Percentiles rank a stretch among this genome's conserved stretches.
phyloP scores from a whole-genome alignment of 2,329 filamentous ascomycete genomes.

The Microsporum ferrugineum region DNA sequence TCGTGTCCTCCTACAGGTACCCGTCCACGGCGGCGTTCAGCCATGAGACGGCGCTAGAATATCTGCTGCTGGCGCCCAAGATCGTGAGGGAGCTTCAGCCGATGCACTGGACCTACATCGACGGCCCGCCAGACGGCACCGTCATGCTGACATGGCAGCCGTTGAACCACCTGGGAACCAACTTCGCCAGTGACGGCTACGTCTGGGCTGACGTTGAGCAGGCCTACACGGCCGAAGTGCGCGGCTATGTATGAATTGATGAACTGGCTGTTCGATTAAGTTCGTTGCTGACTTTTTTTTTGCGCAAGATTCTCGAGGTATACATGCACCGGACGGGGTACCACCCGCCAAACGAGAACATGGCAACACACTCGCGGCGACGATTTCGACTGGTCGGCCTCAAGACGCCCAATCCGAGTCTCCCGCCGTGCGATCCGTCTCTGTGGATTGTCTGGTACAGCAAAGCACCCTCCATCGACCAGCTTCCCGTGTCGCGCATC shows the following conservation, averaged over 20 bases:
- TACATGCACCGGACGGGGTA: conserved; percentile 74
- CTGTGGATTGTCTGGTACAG: conserved; percentile 90
- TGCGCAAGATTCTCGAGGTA: conserved; percentile 70
- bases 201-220: conserved; percentile 78
- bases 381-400: conserved; percentile 74
- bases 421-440: conserved; percentile 62
- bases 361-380: conserved; percentile 65
- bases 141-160: conserved; percentile 86
- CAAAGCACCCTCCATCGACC: conserved; percentile 60
- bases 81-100: conserved; percentile 74
- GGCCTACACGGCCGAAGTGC: conserved; percentile 61
- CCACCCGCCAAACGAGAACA: conserved; percentile 57
- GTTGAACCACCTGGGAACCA: conserved; percentile 54
- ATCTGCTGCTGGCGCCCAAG: conserved; percentile 71
- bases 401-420: conserved; percentile 57
- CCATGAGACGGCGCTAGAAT: conserved; percentile 66
- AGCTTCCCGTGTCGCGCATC: conserved; percentile 55
- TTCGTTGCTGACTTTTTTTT: conserved; percentile 12
- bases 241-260: conserved; percentile 49
- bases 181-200: conserved; percentile 83
- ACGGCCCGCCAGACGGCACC: conserved; percentile 68
- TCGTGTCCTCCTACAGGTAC: conserved; percentile 74
- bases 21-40: conserved; percentile 60
- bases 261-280: not conserved
- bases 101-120: conserved; percentile 88